Conservation (phyloP, 2,329 filamentous ascomycete species). For the Pseudogymnoascus destructans region DNA sequence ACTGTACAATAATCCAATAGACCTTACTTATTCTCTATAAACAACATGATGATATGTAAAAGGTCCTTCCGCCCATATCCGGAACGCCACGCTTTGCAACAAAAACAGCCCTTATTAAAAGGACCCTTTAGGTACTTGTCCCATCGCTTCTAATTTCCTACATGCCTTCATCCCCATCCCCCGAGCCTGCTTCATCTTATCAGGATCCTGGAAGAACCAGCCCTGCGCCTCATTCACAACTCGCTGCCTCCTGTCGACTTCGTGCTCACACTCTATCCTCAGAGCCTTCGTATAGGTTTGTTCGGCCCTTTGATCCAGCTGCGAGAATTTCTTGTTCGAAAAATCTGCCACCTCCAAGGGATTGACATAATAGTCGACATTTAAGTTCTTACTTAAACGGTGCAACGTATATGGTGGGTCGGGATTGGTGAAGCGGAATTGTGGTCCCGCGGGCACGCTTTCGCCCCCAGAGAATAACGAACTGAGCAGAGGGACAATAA, state of each 20-base stretch:
- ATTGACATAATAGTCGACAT: conserved; percentile 76
- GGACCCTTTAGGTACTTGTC: conserved; percentile 15
- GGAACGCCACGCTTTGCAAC: conserved; percentile 8
- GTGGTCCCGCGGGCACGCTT: conserved; percentile 45
- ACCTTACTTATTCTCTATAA: conserved; percentile 2
- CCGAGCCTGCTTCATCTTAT: conserved; percentile 38
- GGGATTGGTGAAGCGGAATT: conserved; percentile 63
- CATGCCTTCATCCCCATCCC: conserved; percentile 48
- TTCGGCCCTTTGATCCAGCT: conserved; percentile 70
- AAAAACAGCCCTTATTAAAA: conserved; percentile 14
- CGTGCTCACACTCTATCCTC: conserved; percentile 59
- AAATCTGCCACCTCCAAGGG: conserved; percentile 63
- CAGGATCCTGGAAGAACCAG: conserved; percentile 54
- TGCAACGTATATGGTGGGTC: conserved; percentile 59
- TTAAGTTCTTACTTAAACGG: conserved; percentile 56
- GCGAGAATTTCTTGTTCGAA: conserved; percentile 52
- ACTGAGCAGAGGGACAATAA: conserved; percentile 71
- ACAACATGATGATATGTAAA: conserved; percentile 9
- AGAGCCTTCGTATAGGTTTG: conserved; percentile 55
- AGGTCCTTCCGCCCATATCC: conserved; percentile 5
- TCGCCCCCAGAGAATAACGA: conserved; percentile 55
- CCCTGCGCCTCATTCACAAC: conserved; percentile 54
- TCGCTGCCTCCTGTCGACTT: conserved; percentile 43
- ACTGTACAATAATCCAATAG: neutral
- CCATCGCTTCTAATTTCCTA: conserved; percentile 39